Evolutionary conservation across 1,139 yeast genomes (phyloP), one percentile per base, ranked within the genome.

Genomic region (Zhuliangozyma blackwelliae): DNA sequence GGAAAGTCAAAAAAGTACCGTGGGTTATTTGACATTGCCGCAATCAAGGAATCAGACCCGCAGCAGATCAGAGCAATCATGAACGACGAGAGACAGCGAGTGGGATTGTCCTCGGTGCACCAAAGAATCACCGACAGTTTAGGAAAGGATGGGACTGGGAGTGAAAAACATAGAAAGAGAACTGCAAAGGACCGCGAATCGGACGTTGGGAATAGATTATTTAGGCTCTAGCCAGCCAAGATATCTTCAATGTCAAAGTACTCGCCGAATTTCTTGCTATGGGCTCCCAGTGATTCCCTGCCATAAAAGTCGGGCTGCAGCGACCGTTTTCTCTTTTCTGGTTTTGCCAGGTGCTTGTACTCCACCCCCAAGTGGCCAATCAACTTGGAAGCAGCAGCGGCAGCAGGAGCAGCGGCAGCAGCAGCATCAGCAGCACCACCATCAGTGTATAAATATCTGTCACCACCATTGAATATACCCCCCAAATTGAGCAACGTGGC

Each of bases 131-230:
- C 37, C 5, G 54, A 52, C n/a, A 65, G 72, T 36, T 55, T 69
- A 39, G 75, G 75, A 3, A 61, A 56, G 28, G 75, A 68, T 44
- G 72, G 72, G 2, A 59, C 68, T 3, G 64, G 66, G 1, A 46
- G 35, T 13, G 51, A 67, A 7, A 64, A 63, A 40, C 53, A 52
- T 35, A 57, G 76, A 37, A 63, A 63, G 39, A 52, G 76, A 44
- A 65, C 72, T 2, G 76, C 75, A 10, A 70, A 69, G 47, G 75
- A 70, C 47, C 52, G 76, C 38, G 71, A 66, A 41, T 65, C 46
- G 34, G 76, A 70, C 46, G 50, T 62, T 44, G 54, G 59, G 37
- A 70, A 70, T 48, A 57, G 59, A 37, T 55, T 70, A 25, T 70
- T 70, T 47, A 70, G 67, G 47, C 54, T 62, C 28, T 38, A 41